Evolutionary conservation across 2,329 filamentous ascomycete species (phyloP).

Genomic region (Fusarium sp.): DNA sequence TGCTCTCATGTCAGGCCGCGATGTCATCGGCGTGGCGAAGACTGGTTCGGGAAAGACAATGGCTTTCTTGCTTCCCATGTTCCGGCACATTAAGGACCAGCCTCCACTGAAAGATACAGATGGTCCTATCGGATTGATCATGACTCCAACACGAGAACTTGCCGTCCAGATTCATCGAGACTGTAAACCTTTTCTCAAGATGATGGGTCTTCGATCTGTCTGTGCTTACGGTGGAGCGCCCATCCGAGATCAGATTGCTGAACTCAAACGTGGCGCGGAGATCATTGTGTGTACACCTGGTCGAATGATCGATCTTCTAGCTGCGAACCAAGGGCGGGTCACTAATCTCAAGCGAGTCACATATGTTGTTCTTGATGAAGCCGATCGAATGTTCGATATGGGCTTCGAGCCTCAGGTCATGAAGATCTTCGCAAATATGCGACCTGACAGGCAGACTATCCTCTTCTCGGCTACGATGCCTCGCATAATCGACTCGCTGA

Average conservation of each 20-base stretch:
- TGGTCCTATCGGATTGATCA: slow-evolving; percentile 86
- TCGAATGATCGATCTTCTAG: slow-evolving; percentile 93
- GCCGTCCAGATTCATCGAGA: slow-evolving; percentile 94
- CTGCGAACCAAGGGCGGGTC: slow-evolving; percentile 92
- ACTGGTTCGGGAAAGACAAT: slow-evolving; percentile 98
- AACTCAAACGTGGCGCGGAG: slow-evolving; percentile 93
- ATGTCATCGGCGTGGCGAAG: slow-evolving; percentile 96
- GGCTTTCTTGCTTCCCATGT: slow-evolving; percentile 95
- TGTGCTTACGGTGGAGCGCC: slow-evolving; percentile 95
- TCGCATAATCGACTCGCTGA: slow-evolving; percentile 88
- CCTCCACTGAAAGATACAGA: slow-evolving; percentile 82
- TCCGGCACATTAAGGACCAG: slow-evolving; percentile 97
- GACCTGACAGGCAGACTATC: slow-evolving; percentile 92
- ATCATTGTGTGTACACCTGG: slow-evolving; percentile 96
- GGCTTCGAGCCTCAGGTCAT: slow-evolving; percentile 98
- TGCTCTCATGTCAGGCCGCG: slow-evolving; percentile 93
- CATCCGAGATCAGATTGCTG: slow-evolving; percentile 97
- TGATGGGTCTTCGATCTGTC: slow-evolving; percentile 83
- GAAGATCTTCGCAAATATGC: slow-evolving; percentile 92
- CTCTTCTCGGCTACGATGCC: slow-evolving; percentile 98
- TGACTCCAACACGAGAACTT: slow-evolving; percentile 94
- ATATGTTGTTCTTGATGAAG: slow-evolving; percentile 96
- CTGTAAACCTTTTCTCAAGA: slow-evolving; percentile 93
- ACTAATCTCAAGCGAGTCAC: slow-evolving; percentile 90
- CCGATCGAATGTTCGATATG: slow-evolving; percentile 99